These are phyloP conservation scores for Blepharisma undulans DNA, from an alignment of 169 alveolate species.

Conservation along the genomic window DNA sequence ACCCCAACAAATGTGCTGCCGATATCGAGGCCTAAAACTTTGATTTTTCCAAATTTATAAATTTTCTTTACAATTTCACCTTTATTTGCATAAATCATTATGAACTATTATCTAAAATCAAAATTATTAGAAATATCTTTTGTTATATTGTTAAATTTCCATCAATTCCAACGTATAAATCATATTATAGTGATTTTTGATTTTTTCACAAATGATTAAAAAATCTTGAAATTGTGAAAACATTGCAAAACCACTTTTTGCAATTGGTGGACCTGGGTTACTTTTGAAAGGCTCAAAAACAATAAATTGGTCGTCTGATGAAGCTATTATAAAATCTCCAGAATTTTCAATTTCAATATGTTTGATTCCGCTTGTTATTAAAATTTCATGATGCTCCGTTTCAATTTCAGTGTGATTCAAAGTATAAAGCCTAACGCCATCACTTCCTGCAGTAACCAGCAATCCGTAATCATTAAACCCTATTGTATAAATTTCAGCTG, in stretches of 20 bases:
- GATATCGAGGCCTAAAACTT: not conserved
- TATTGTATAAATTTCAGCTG: not conserved
- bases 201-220: not conserved
- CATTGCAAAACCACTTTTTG: not conserved
- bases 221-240: not conserved
- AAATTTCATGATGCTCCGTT: too few relatives aligned
- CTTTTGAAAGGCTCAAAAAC: not conserved
- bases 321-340: not conserved
- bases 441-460: not conserved
- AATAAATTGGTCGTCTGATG: not conserved
- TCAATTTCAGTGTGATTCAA: not conserved
- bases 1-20: not conserved
- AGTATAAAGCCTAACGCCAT: not conserved
- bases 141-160: not conserved
- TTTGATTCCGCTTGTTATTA: not conserved
- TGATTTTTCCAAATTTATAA: not conserved
- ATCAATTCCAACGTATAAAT: not conserved
- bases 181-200: not conserved
- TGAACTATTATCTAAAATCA: too few relatives aligned
- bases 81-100: not conserved
- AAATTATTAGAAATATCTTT: not conserved
- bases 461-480: not conserved
- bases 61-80: not conserved
- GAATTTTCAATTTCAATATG: not conserved
- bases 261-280: not conserved